Percentiles rank a stretch among this genome's conserved stretches.
Evolutionary conservation across 768 basidiomycete species (phyloP).

Genomic region (Suillus variegatus): DNA sequence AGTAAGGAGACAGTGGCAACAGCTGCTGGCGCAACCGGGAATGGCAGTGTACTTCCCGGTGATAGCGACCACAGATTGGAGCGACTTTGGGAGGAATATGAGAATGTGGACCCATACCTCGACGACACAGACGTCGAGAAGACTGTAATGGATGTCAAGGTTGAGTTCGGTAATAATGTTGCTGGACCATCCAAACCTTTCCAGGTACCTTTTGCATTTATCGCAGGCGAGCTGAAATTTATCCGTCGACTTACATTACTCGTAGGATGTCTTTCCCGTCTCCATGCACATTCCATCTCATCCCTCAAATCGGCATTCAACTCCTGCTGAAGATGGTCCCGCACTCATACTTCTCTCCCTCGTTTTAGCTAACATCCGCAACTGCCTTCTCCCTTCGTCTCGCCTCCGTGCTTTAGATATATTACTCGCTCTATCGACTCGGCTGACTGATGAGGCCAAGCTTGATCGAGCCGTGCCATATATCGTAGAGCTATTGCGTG

Average conservation of each 20-base stretch:
- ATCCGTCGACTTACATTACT: constrained; percentile 8
- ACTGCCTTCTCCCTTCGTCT: constrained; percentile 82
- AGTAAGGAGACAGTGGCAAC: constrained; percentile 16
- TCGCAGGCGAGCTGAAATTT: neutral
- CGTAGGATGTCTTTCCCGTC: constrained; percentile 76
- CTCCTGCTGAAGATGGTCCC: constrained; percentile 80
- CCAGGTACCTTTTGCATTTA: constrained; percentile 45
- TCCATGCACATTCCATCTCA: constrained; percentile 67
- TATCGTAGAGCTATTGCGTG: constrained; percentile 83
- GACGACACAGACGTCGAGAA: constrained; percentile 45
- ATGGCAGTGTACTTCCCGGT: constrained; percentile 51
- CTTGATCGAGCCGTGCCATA: constrained; percentile 93
- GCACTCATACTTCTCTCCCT: constrained; percentile 87
- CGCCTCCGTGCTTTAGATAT: constrained; percentile 85
- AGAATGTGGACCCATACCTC: constrained; percentile 75
- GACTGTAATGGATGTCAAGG: constrained; percentile 52
- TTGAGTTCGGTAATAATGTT: constrained; percentile 44
- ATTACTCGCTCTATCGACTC: constrained; percentile 76
- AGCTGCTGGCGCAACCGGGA: constrained; percentile 25
- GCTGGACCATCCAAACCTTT: constrained; percentile 54
- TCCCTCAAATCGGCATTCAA: constrained; percentile 40
- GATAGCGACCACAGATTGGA: constrained; percentile 88
- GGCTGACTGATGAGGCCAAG: constrained; percentile 93
- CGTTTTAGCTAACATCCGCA: constrained; percentile 86
- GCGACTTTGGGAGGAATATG: constrained; percentile 85